Evolutionary conservation across 139 green algal species (phyloP).

Genomic region (Coelastrella sp.): DNA sequence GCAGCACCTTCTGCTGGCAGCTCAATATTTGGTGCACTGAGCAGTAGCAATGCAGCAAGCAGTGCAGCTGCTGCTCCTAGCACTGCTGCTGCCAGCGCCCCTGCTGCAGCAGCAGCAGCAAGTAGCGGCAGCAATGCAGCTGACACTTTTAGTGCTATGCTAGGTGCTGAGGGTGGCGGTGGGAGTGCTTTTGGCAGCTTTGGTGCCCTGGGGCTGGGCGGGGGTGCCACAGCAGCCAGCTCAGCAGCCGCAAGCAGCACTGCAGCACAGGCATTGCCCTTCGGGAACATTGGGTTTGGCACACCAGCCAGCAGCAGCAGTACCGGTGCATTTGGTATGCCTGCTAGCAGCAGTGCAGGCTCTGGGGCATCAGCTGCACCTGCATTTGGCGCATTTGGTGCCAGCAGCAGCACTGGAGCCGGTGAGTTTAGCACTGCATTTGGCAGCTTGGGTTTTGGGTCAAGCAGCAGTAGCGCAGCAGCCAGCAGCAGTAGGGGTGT

Average conservation of each 20-base stretch:
- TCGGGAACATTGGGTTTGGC: constrained; percentile 21
- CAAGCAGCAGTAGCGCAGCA: constrained; percentile 17
- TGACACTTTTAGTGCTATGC: constrained; percentile 22
- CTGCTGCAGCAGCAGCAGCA: background rate
- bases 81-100: background rate
- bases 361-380: too few species aligned
- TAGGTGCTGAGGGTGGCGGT: constrained; percentile 18
- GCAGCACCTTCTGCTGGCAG: background rate
- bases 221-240: background rate
- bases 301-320: too few species aligned
- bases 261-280: background rate
- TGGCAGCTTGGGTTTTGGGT: constrained; percentile 9
- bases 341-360: background rate
- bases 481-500: too few species aligned
- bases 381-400: too few species aligned
- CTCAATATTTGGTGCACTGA: background rate
- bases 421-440: background rate
- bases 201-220: constrained; percentile 32
- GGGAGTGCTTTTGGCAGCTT: constrained; percentile 17
- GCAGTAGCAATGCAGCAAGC: background rate
- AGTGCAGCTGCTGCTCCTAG: background rate
- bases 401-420: background rate
- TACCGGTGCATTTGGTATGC: background rate
- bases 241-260: constrained; percentile 7
- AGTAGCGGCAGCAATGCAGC: constrained; percentile 16